Percentiles rank a stretch among this genome's conserved stretches.
Conservation (phyloP, 352 stramenopile species). For the Phytophthora brassicae region DNA sequence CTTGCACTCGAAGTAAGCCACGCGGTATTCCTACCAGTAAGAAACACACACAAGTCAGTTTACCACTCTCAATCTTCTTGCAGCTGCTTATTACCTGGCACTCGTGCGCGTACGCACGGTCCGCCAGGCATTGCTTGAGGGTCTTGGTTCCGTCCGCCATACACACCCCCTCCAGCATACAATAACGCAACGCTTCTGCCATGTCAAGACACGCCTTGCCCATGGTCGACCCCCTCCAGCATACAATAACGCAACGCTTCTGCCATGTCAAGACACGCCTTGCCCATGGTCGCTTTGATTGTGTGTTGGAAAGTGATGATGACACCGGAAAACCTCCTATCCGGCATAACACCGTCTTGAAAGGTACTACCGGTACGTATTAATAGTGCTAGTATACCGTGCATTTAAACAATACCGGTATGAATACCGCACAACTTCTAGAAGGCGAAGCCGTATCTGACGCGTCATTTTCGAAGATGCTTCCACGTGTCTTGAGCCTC, state of each 20-base stretch:
- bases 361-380: too few relatives aligned
- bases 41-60: background rate
- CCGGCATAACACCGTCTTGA: too few relatives aligned
- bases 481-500: conserved; percentile 26
- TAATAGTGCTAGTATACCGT: too few relatives aligned
- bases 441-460: conserved; percentile 5
- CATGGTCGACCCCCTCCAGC: conserved; percentile 64
- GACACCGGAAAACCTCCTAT: too few relatives aligned
- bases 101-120: conserved; percentile 67
- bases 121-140: conserved; percentile 76
- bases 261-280: conserved; percentile 83
- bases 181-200: conserved; percentile 77
- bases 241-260: conserved; percentile 82
- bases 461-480: conserved; percentile 14
- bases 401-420: too few relatives aligned
- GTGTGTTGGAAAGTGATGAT: background rate
- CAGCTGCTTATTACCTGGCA: conserved; percentile 47
- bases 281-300: conserved; percentile 63
- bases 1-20: conserved; percentile 87
- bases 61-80: background rate
- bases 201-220: conserved; percentile 85
- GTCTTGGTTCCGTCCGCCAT: conserved; percentile 76
- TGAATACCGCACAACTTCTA: conserved; percentile 1
- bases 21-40: conserved; percentile 57
- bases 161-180: conserved; percentile 76